Conservation (phyloP, 768 basidiomycete species). For the Sporobolomyces roseus region DNA sequence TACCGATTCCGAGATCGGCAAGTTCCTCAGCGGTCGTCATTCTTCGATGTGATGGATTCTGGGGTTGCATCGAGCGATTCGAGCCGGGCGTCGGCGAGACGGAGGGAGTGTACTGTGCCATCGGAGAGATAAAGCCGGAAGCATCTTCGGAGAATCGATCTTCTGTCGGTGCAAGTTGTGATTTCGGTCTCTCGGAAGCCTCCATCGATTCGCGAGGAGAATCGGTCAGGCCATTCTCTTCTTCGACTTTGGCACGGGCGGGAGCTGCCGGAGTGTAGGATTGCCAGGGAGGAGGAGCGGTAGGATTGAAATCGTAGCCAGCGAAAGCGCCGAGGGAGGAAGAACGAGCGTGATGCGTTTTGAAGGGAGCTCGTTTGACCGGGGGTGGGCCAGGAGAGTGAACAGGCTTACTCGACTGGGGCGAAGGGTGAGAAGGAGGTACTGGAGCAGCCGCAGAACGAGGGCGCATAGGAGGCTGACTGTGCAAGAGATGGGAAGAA, state of each 20-base stretch:
- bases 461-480: conserved; percentile 15
- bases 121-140: conserved; percentile 74
- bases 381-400: conserved; percentile 64
- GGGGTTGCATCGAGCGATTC: not conserved
- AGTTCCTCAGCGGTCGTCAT: conserved; percentile 55
- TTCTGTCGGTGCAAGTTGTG: conserved; percentile 61
- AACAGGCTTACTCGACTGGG: conserved; percentile 8
- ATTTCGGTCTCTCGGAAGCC: conserved; percentile 32
- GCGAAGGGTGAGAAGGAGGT: conserved; percentile 11
- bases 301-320: conserved; percentile 43
- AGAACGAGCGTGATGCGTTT: conserved; percentile 39
- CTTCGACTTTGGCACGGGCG: not conserved
- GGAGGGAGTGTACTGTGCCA: conserved; percentile 58
- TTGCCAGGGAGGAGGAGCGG: conserved; percentile 38
- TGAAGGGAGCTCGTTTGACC: conserved; percentile 55
- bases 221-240: not conserved
- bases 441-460: conserved; percentile 19
- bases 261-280: conserved; percentile 12
- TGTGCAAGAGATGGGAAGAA: not conserved
- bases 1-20: conserved; percentile 89
- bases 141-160: conserved; percentile 51
- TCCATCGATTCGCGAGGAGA: not conserved
- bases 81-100: conserved; percentile 47
- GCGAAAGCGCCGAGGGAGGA: conserved; percentile 41
- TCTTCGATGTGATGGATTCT: conserved; percentile 23